These are phyloP conservation scores for Lepidium sativum DNA, from an alignment of 345 rosid genomes.

Conservation along the genomic window DNA sequence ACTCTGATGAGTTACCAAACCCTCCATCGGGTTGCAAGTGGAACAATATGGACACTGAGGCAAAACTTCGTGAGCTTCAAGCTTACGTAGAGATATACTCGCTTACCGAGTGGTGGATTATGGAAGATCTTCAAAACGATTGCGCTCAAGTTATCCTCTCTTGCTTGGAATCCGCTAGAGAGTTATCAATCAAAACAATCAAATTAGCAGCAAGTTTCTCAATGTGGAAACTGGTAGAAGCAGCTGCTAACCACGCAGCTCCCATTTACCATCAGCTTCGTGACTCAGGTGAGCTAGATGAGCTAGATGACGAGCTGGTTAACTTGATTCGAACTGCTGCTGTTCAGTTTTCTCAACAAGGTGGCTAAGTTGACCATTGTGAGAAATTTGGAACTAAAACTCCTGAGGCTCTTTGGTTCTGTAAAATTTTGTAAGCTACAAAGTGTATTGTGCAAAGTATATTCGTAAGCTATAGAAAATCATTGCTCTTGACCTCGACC, in stretches of 20 bases:
- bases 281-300: slow-evolving; percentile 61
- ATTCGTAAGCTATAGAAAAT: too few species aligned
- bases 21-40: slow-evolving; percentile 69
- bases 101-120: slow-evolving; percentile 72
- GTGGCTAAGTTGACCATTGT: slow-evolving; percentile 5
- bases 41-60: slow-evolving; percentile 52
- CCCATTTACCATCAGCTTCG: slow-evolving; percentile 48
- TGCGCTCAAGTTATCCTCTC: slow-evolving; percentile 34
- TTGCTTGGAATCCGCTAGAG: slow-evolving; percentile 40
- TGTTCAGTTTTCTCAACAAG: slow-evolving; percentile 55
- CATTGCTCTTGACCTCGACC: too few species aligned
- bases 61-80: slow-evolving; percentile 43
- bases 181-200: slow-evolving; percentile 47
- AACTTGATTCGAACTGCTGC: slow-evolving; percentile 73
- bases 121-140: slow-evolving; percentile 55
- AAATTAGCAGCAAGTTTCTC: slow-evolving; percentile 54
- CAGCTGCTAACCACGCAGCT: slow-evolving; percentile 53
- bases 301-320: slow-evolving; percentile 49
- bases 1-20: slow-evolving; percentile 41
- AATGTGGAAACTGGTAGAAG: slow-evolving; percentile 65
- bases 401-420: too few species aligned
- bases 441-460: too few species aligned
- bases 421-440: too few species aligned
- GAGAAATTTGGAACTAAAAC: background rate
- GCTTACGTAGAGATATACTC: slow-evolving; percentile 74